These are phyloP conservation scores for Fusarium sp. DNA, from an alignment of 2,329 filamentous ascomycete genomes.

Conservation along the genomic window DNA sequence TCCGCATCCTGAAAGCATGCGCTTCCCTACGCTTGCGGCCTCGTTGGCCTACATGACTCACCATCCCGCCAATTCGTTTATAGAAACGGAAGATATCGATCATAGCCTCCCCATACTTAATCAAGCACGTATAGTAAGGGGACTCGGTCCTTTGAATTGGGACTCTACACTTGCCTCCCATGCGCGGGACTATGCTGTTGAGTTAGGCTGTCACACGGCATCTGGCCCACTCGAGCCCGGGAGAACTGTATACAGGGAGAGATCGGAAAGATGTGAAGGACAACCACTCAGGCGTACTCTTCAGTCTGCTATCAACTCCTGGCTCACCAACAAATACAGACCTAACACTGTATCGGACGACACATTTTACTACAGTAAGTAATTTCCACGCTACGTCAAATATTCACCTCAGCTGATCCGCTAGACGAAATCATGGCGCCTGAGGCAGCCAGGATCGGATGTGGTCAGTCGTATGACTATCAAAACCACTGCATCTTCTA, in stretches of 20 bases:
- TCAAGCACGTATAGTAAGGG: background rate
- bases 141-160: background rate
- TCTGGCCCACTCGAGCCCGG: background rate
- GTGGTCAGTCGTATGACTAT: background rate
- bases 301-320: background rate
- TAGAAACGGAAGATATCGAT: background rate
- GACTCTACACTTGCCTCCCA: background rate
- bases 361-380: background rate
- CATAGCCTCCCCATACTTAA: background rate
- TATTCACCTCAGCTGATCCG: background rate
- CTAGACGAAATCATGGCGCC: background rate
- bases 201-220: background rate
- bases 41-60: background rate
- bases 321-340: background rate
- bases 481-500: background rate
- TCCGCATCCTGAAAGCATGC: background rate
- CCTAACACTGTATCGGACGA: background rate
- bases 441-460: background rate
- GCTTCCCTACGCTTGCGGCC: background rate
- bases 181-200: background rate
- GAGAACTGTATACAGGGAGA: background rate
- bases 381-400: background rate
- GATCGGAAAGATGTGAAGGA: background rate
- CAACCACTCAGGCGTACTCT: background rate
- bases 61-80: background rate